Evolutionary conservation across 116 monocot genomes (phyloP).

Genomic region (Trichopus zeylanicus): DNA sequence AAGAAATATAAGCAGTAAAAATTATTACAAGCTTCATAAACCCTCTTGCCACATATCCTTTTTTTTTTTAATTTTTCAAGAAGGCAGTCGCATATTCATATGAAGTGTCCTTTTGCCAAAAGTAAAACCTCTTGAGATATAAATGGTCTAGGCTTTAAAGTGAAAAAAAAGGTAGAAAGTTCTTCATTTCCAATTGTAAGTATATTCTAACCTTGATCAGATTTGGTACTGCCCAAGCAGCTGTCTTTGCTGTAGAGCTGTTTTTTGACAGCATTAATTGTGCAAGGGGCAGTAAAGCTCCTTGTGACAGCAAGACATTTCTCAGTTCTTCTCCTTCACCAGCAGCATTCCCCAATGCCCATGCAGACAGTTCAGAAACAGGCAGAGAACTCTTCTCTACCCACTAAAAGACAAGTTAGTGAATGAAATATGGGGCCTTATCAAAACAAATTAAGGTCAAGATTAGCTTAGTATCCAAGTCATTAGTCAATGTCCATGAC

Average conservation of each 20-base stretch:
- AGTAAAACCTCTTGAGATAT: too few species aligned
- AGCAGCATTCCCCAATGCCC: slow-evolving; percentile 96
- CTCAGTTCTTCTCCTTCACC: slow-evolving; percentile 86
- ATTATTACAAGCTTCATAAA: too few species aligned
- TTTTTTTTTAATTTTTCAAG: too few species aligned
- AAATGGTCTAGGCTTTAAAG: too few species aligned
- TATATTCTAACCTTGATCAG: slow-evolving; percentile 70
- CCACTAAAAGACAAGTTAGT: slow-evolving; percentile 13
- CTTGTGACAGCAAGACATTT: slow-evolving; percentile 75
- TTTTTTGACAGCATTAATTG: slow-evolving; percentile 75
- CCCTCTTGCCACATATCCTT: too few species aligned
- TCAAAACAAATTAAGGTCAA: not conserved
- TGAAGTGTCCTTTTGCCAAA: too few species aligned
- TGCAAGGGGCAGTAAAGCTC: slow-evolving; percentile 72
- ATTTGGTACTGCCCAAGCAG: slow-evolving; percentile 95
- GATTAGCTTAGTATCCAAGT: not conserved
- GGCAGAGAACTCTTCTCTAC: slow-evolving; percentile 80
- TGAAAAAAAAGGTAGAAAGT: too few species aligned
- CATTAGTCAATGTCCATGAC: too few species aligned
- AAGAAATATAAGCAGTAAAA: too few species aligned
- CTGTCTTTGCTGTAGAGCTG: slow-evolving; percentile 70
- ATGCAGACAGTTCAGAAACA: slow-evolving; percentile 95
- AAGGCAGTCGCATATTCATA: too few species aligned
- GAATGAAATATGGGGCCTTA: slow-evolving; percentile 2
- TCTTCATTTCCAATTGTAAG: too few species aligned